Evolutionary conservation across 495 filamentous ascomycete genomes (phyloP).

Genomic region (Penicillium lividum): DNA sequence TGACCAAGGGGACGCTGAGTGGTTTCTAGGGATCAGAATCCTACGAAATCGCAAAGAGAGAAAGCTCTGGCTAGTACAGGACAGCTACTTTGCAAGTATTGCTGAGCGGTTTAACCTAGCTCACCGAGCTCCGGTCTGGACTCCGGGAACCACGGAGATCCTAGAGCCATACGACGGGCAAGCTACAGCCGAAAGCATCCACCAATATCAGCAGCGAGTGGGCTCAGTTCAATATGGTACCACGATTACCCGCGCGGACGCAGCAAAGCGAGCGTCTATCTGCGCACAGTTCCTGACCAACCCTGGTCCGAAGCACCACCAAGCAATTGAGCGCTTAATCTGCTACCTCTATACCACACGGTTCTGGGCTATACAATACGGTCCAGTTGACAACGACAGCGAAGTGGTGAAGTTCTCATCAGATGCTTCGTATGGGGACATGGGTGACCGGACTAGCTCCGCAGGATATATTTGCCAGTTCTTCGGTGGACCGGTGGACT

Average conservation of each 20-base stretch:
- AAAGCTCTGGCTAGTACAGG: constrained; percentile 22
- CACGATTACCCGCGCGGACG: too few species aligned
- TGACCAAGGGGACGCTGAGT: constrained; percentile 14
- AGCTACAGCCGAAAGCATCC: constrained; percentile 5
- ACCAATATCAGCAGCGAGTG: constrained; percentile 27
- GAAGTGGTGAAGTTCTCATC: constrained; percentile 4
- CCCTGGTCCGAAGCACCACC: constrained; percentile 16
- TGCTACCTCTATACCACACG: constrained; percentile 19
- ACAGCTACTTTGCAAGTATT: constrained; percentile 23
- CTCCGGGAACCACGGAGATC: constrained; percentile 13
- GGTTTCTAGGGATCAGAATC: constrained; percentile 25
- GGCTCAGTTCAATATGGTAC: constrained; percentile 25
- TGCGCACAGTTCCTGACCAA: constrained; percentile 27
- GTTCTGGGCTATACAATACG: constrained; percentile 8
- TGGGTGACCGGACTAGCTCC: constrained; percentile 19
- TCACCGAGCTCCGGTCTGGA: not conserved
- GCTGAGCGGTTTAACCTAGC: constrained; percentile 15
- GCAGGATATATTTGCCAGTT: constrained; percentile 21
- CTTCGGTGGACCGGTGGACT: constrained; percentile 25
- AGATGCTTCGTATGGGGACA: constrained; percentile 24
- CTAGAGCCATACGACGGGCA: not conserved
- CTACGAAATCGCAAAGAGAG: constrained; percentile 12
- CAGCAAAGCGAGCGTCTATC: constrained; percentile 3
- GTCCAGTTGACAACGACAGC: not conserved
- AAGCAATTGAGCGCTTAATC: constrained; percentile 16